Percentiles rank a stretch among this genome's conserved stretches.
Conservation (phyloP, 129 eudicot species). For the Cynara cardunculus region DNA sequence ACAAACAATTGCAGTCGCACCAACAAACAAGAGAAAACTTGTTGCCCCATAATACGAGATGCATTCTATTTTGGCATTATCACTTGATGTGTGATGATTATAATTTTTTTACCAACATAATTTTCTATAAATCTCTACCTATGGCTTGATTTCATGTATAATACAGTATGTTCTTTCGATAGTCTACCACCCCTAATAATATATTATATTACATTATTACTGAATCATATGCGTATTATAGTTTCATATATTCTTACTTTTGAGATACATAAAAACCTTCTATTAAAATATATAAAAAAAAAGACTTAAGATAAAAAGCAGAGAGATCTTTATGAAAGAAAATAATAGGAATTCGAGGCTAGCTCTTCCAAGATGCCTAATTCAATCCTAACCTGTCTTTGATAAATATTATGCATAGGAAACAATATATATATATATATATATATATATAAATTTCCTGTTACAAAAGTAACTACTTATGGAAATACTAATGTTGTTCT, state of each 20-base stretch:
- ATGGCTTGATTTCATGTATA: background rate
- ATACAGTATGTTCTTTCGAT: background rate
- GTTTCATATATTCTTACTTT: background rate
- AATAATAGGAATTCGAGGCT: background rate
- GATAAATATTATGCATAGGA: background rate
- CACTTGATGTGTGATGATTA: background rate
- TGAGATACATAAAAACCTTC: background rate
- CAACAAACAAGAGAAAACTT: background rate
- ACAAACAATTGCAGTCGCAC: background rate
- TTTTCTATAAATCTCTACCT: background rate
- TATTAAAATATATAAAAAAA: too few relatives aligned
- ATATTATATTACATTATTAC: background rate
- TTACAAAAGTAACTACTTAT: background rate
- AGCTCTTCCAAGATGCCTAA: background rate
- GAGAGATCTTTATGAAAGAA: background rate
- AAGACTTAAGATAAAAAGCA: background rate
- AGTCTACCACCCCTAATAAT: background rate
- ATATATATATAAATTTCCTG: background rate
- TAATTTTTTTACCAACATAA: background rate
- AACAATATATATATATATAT: too few relatives aligned
- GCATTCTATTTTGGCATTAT: background rate
- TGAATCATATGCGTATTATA: background rate
- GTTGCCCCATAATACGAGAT: background rate
- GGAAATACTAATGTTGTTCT: background rate
- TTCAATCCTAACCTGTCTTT: background rate